Conservation (phyloP, 768 basidiomycete species). For the Amanita molliuscula region DNA sequence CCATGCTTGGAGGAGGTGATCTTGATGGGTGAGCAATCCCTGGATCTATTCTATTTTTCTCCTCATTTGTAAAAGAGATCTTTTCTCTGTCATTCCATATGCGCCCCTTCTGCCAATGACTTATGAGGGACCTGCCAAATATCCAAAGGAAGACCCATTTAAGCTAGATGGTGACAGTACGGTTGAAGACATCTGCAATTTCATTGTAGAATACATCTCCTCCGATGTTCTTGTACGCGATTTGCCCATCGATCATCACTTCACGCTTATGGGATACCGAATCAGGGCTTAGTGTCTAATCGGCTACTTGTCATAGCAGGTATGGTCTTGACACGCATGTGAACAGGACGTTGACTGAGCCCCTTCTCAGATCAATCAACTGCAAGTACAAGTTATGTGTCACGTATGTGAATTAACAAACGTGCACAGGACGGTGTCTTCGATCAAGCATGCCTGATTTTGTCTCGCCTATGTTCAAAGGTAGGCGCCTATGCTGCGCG, state of each 20-base stretch:
- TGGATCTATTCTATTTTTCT: background rate
- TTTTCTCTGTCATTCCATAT: slow-evolving; percentile 52
- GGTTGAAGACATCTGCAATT: slow-evolving; percentile 67
- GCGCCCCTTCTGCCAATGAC: slow-evolving; percentile 43
- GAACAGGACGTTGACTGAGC: background rate
- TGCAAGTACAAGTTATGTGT: slow-evolving; percentile 21
- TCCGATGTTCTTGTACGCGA: slow-evolving; percentile 63
- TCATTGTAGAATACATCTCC: slow-evolving; percentile 76
- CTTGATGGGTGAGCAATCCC: slow-evolving; percentile 53
- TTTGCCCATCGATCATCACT: background rate
- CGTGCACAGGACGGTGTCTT: slow-evolving; percentile 43
- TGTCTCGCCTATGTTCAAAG: slow-evolving; percentile 55
- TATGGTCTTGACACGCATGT: slow-evolving; percentile 15
- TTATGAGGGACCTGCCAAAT: slow-evolving; percentile 40
- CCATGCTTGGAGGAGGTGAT: slow-evolving; percentile 66
- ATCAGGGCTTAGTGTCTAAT: slow-evolving; percentile 58
- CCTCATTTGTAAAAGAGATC: slow-evolving; percentile 33
- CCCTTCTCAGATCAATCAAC: slow-evolving; percentile 55
- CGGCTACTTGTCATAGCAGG: slow-evolving; percentile 65
- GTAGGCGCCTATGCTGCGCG: slow-evolving; percentile 14
- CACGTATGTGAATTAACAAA: background rate
- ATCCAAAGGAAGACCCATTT: slow-evolving; percentile 27
- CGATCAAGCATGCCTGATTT: slow-evolving; percentile 42
- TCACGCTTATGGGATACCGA: slow-evolving; percentile 1
- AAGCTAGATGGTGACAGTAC: slow-evolving; percentile 39